Evolutionary conservation across 73 alveolate genomes (phyloP).

Genomic region (Paraurostyla sp.): DNA sequence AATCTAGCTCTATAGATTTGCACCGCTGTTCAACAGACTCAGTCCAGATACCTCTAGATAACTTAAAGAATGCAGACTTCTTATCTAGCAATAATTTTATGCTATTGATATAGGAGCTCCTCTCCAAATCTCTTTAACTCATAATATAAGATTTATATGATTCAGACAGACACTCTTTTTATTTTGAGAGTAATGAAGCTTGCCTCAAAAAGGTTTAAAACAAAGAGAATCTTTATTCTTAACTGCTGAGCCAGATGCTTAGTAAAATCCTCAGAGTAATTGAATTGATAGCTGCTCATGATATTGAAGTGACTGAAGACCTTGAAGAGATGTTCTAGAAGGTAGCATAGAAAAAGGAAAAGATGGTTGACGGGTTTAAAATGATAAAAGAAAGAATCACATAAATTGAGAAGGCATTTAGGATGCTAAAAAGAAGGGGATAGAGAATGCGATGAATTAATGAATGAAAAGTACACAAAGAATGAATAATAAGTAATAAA

Average conservation of each 20-base stretch:
- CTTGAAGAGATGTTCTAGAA: not conserved
- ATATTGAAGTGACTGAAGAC: conserved; percentile 7
- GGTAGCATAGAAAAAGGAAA: not conserved
- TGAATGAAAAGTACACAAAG: no score
- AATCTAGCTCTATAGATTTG: not conserved
- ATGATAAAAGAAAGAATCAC: conserved; percentile 19
- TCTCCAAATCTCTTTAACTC: not conserved
- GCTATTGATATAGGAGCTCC: not conserved
- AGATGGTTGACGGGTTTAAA: not conserved
- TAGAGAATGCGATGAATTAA: no score
- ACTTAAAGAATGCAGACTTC: conserved; percentile 14
- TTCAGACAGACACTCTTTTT: not conserved
- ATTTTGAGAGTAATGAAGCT: not conserved
- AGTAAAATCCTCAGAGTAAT: conserved; percentile 1
- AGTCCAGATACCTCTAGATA: conserved; percentile 51
- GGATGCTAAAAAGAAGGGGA: not conserved
- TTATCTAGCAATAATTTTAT: not conserved
- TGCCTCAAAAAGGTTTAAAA: conserved; percentile 33
- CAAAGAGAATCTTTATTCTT: not conserved
- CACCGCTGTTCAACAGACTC: not conserved
- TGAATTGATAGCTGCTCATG: conserved; percentile 3
- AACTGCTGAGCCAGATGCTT: not conserved
- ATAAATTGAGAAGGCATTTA: not conserved
- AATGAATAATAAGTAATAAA: no score
- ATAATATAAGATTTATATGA: not conserved